Base-by-base conservation (phyloP, 345 rosid species). In the Citrus australasica region DNA sequence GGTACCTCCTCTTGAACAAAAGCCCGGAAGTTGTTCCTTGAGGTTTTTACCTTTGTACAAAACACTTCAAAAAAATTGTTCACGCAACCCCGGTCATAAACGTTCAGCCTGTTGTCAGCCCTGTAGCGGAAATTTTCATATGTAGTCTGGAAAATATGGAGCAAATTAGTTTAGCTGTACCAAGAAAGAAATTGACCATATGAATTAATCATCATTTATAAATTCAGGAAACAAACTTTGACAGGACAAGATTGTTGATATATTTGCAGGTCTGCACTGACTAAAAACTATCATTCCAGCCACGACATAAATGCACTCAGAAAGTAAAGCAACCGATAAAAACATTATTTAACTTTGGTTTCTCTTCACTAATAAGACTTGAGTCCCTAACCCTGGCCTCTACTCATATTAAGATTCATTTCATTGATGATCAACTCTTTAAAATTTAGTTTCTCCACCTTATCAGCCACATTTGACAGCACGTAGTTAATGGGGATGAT, bases 41-140 rank as follows among this genome's bases (percentile, higher is more conserved):
- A 96, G 16, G 97, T 94, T 78, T 88, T 88, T 56, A 88, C 81
- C 81, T 86, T 78, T 2, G 95, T 86, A 85, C 93, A 94, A 81
- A 96, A 92, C 71, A 85, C 93, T 80, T 96, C 97, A 9, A 87
- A 67, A 79, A 94, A 92, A 82, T 94, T 96, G 76, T 79, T 78
- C 27, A 82, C 22, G 73, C 94, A 89, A 9, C 98, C 97, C 63
- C 79, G 84, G 76, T 90, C 79, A 78, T 87, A 91, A 27, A 86
- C 89, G 78, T 90, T 92, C 78, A 82, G 53, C 87, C 93, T 87
- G 78, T 77, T 90, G 84, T 91, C 96, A 64, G 98, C 84, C 87
- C 94, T 87, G 85, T 88, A 89, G 78, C 97, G 94, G 82, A 94
- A 91, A 79, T 96, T 94, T 83, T 96, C 99, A 80, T 94, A 92